Conservation (phyloP, 768 basidiomycete genomes). For the Galerina sulciceps region DNA sequence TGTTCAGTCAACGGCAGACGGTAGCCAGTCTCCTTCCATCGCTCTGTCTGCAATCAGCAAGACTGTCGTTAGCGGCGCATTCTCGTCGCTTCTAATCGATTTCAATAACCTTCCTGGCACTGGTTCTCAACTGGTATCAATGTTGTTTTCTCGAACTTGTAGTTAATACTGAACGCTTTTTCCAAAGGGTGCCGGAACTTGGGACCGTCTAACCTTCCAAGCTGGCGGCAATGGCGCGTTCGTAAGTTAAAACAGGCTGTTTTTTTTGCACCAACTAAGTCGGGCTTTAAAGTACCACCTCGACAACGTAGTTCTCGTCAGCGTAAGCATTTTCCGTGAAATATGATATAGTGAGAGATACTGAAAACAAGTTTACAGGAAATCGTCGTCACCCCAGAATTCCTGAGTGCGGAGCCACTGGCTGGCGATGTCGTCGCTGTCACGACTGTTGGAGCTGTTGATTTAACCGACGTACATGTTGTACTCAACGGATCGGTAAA, state of each 20-base stretch:
- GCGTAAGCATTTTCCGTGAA: constrained; percentile 25
- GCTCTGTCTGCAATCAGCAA: constrained; percentile 46
- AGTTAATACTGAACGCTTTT: background rate
- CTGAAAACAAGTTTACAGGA: constrained; percentile 23
- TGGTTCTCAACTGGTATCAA: constrained; percentile 39
- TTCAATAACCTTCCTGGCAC: constrained; percentile 50
- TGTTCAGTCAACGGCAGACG: constrained; percentile 43
- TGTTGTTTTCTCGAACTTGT: background rate
- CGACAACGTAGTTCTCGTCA: constrained; percentile 52
- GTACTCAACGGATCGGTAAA: constrained; percentile 43
- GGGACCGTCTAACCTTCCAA: constrained; percentile 57
- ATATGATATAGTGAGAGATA: background rate
- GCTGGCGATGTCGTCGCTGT: constrained; percentile 50
- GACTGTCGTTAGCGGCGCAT: constrained; percentile 36
- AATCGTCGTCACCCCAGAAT: constrained; percentile 48
- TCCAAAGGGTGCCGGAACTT: constrained; percentile 40
- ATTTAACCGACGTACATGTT: constrained; percentile 42
- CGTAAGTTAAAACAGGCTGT: constrained; percentile 26
- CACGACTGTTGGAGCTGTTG: constrained; percentile 50
- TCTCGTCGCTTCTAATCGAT: constrained; percentile 50
- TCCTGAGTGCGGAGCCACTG: constrained; percentile 57
- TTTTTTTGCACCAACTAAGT: background rate
- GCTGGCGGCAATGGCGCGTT: constrained; percentile 48
- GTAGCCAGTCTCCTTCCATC: constrained; percentile 40
- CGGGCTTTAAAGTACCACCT: constrained; percentile 44